Base-by-base conservation (phyloP, 2,329 filamentous ascomycete genomes). In the Claviceps sp. region DNA sequence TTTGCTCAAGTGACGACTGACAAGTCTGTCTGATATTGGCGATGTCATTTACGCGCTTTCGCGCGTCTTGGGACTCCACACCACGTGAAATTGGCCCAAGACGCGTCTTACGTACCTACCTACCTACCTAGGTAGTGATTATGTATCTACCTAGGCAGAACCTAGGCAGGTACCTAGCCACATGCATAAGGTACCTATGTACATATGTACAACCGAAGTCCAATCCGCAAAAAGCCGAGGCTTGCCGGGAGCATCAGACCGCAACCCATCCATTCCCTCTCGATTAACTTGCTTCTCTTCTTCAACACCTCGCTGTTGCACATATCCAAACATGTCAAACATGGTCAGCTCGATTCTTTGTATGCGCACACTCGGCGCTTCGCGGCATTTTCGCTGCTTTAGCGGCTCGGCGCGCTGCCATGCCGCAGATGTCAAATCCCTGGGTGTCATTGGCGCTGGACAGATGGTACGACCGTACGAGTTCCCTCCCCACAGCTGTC, bases 391-490 rank as follows among this genome's bases (percentile, higher is more conserved):
- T 51, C 71, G 85, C 61, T 70, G 68, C 62, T 95, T 94, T 71
- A 90, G 85, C 72, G 82, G 82, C 37, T 81, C 78, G 41, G 69
- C 81, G 45, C 71, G 74, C 46, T 74, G 77, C 44, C 64, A 72
- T 60, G 81, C 80, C 55, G 81, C 83, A 52, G 81, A 90, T 63
- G 84, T 98, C 56, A 94, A 90, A 72, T 85, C 80, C 59, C 72
- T 98, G 43, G 93, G 91, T 63, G 91, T 98, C 48, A 77, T 98
- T 63, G 93, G 93, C 58, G 90, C 91, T 50, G 93, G 93, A 30
- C 93, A 97, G 68, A 96, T 97, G 90, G 90, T 95, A 70, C n/a
- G n/a, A n/a, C n/a, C n/a, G n/a, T n/a, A n/a, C 63, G 53, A 50
- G 37, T 46, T 37, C 26, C 47, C 76, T 65, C 55, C 41, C 51